Evolutionary conservation across 176 grass and related monocot genomes (phyloP).

Genomic region (Avena insularis): DNA sequence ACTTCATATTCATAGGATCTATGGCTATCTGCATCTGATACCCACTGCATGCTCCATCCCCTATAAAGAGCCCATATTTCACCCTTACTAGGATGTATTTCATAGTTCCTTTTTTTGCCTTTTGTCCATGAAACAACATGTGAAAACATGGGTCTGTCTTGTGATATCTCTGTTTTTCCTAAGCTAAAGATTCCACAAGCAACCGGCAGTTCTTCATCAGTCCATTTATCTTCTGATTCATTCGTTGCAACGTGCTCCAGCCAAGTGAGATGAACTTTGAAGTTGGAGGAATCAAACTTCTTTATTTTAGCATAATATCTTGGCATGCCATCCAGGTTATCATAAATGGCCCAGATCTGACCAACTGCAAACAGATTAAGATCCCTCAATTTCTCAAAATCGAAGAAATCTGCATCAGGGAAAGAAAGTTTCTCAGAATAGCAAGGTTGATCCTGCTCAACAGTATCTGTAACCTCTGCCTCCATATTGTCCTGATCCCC

Average conservation of each 20-base stretch:
- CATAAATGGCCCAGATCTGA: slow-evolving; percentile 94
- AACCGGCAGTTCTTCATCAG: slow-evolving; percentile 71
- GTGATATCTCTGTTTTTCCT: slow-evolving; percentile 45
- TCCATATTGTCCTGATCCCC: slow-evolving; percentile 40
- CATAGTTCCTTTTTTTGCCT: slow-evolving; percentile 73
- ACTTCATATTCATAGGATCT: slow-evolving; percentile 80
- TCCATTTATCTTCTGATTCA: slow-evolving; percentile 63
- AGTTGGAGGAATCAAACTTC: slow-evolving; percentile 50
- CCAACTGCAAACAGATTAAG: slow-evolving; percentile 59
- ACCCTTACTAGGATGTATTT: slow-evolving; percentile 72
- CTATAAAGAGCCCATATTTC: slow-evolving; percentile 94
- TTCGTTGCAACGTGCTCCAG: slow-evolving; percentile 52
- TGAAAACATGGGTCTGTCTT: slow-evolving; percentile 83
- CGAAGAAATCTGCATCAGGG: slow-evolving; percentile 83
- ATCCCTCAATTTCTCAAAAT: slow-evolving; percentile 82
- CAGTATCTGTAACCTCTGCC: slow-evolving; percentile 42
- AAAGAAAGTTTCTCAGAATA: slow-evolving; percentile 48
- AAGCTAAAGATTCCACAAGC: slow-evolving; percentile 79
- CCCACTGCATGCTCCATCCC: slow-evolving; percentile 83
- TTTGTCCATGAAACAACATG: slow-evolving; percentile 68
- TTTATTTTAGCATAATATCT: slow-evolving; percentile 88
- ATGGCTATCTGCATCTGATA: slow-evolving; percentile 70
- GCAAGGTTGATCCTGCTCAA: slow-evolving; percentile 23
- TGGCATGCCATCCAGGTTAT: slow-evolving; percentile 88
- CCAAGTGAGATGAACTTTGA: slow-evolving; percentile 77